These are phyloP conservation scores for Aspergillus terreus DNA, from an alignment of 2,329 filamentous ascomycete species.

Conservation along the genomic window DNA sequence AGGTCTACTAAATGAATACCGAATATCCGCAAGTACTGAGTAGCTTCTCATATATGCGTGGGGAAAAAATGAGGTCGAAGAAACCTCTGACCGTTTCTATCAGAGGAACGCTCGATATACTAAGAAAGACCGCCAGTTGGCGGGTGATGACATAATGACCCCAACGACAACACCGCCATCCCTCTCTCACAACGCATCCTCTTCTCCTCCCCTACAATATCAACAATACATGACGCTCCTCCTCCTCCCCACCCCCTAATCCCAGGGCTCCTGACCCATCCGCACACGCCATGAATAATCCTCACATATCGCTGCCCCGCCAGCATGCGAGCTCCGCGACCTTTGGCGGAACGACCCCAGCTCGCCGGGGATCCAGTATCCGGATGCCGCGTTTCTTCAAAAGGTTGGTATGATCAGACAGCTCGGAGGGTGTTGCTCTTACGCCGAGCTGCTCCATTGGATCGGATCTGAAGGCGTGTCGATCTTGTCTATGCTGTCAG, in stretches of 20 bases:
- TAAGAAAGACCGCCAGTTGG: too few species aligned
- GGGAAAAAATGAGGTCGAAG: too few species aligned
- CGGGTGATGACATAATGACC: neutral
- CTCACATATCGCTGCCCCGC: constrained; percentile 57
- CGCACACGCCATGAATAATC: constrained; percentile 47
- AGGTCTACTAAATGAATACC: too few species aligned
- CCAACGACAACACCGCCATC: neutral
- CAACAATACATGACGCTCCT: neutral
- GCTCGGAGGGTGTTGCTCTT: neutral
- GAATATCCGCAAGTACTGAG: too few species aligned
- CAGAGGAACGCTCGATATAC: too few species aligned
- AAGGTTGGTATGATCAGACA: constrained; percentile 35
- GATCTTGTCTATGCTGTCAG: neutral
- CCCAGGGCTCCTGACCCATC: neutral
- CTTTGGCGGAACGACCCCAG: constrained; percentile 50
- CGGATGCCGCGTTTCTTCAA: constrained; percentile 66
- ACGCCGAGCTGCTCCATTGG: too few species aligned
- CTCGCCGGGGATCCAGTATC: constrained; percentile 49
- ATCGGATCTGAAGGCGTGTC: too few species aligned
- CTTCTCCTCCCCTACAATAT: neutral
- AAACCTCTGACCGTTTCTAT: too few species aligned
- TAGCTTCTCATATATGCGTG: too few species aligned
- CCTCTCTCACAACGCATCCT: neutral
- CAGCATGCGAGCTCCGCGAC: constrained; percentile 53
- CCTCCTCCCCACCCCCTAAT: neutral